phyloP scores from a whole-genome alignment of 176 grass and related monocot genomes.

The Bolboschoenus planiculmis region DNA sequence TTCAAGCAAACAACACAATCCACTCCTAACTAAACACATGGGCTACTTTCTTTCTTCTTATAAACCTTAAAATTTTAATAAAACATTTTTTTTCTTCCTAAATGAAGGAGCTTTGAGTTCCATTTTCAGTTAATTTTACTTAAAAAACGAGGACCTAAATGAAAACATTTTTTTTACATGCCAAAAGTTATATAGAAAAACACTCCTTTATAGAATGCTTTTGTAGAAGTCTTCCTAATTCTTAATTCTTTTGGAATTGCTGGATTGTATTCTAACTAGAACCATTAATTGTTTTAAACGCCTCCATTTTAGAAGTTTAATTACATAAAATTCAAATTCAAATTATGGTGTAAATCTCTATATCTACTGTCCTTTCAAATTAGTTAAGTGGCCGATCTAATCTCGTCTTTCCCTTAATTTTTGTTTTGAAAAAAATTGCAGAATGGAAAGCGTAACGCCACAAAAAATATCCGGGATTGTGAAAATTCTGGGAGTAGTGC shows the following conservation, averaged over 20 bases:
- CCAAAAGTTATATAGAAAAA: too few species aligned
- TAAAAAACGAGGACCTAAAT: too few species aligned
- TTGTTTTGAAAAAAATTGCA: neutral
- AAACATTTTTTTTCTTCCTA: too few species aligned
- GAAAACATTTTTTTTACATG: too few species aligned
- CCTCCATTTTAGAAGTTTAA: neutral
- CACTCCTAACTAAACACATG: neutral
- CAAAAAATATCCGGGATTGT: conserved; percentile 27
- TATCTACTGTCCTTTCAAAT: neutral
- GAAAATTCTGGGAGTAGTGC: conserved; percentile 33
- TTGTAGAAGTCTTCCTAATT: neutral
- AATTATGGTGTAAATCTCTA: neutral
- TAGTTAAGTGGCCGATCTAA: neutral
- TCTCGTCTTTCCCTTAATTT: neutral
- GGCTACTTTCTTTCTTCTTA: neutral
- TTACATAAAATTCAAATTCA: neutral
- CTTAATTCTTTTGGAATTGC: too few species aligned
- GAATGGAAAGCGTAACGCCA: conserved; percentile 42
- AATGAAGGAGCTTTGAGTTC: too few species aligned
- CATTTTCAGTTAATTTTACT: too few species aligned
- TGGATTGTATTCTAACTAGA: too few species aligned
- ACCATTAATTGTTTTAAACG: neutral
- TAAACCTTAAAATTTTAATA: too few species aligned
- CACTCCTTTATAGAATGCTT: too few species aligned
- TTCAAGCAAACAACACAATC: neutral